phyloP scores from a whole-genome alignment of 306 rosid genomes.

The Quercus cerris region DNA sequence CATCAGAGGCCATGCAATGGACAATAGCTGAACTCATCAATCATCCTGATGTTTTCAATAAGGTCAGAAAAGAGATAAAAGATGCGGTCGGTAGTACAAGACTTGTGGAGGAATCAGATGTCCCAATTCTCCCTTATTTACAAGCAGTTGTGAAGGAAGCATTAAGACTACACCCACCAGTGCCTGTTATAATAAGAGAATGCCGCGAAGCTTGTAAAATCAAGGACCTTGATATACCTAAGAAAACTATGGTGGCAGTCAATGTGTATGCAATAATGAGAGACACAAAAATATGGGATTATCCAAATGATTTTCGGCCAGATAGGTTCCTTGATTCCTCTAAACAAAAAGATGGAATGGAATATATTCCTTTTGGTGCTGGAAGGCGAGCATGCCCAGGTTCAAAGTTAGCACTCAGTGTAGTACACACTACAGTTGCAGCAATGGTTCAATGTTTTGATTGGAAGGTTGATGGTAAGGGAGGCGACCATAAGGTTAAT shows the following conservation, averaged over 20 bases:
- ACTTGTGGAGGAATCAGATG: slow-evolving; percentile 41
- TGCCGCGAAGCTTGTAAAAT: slow-evolving; percentile 38
- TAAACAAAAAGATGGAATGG: neutral
- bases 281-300: slow-evolving; percentile 40
- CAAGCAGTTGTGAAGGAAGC: slow-evolving; percentile 50
- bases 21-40: slow-evolving; percentile 50
- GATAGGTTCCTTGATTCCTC: slow-evolving; percentile 35
- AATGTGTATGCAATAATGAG: slow-evolving; percentile 49
- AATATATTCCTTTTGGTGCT: slow-evolving; percentile 38
- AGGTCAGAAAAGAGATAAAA: slow-evolving; percentile 39
- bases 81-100: slow-evolving; percentile 19
- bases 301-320: slow-evolving; percentile 37
- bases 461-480: slow-evolving; percentile 41
- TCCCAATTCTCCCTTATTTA: slow-evolving; percentile 34
- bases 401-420: slow-evolving; percentile 32
- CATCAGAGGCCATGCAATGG: slow-evolving; percentile 51
- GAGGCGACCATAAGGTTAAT: slow-evolving; percentile 18
- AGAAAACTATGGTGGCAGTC: slow-evolving; percentile 37
- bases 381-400: slow-evolving; percentile 57
- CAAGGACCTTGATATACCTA: slow-evolving; percentile 29
- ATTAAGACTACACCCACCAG: slow-evolving; percentile 39
- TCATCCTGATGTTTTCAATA: slow-evolving; percentile 36
- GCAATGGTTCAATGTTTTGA: slow-evolving; percentile 60
- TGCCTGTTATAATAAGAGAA: slow-evolving; percentile 34
- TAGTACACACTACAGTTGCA: slow-evolving; percentile 30